A percentile compares a stretch with the other conserved stretches of the same genome.
These are phyloP conservation scores for Borovskyia barvae DNA, from an alignment of 208 protist species.

Conservation along the genomic window DNA sequence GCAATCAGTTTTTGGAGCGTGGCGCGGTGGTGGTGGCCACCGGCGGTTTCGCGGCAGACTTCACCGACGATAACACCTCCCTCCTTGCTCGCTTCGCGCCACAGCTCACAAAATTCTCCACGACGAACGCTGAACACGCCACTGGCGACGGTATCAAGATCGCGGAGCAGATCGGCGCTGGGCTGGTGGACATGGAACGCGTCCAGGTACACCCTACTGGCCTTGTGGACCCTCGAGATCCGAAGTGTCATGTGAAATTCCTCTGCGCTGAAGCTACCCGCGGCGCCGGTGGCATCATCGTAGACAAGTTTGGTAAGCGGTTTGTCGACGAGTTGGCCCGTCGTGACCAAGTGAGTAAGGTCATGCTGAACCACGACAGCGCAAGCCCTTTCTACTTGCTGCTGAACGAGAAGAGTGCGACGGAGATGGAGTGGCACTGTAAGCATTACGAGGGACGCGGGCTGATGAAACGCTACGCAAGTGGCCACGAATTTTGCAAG, in stretches of 20 bases:
- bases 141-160: conserved; percentile 84
- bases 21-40: conserved; percentile 84
- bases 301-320: conserved; percentile 42
- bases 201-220: conserved; percentile 93
- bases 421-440: conserved; percentile 74
- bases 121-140: conserved; percentile 85
- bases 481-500: conserved; percentile 42
- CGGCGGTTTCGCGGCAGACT: conserved; percentile 67
- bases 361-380: conserved; percentile 53
- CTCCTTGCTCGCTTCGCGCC: conserved; percentile 66
- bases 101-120: conserved; percentile 63
- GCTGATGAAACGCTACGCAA: conserved; percentile 62
- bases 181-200: conserved; percentile 58
- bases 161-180: conserved; percentile 49
- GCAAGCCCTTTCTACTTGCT: conserved; percentile 60
- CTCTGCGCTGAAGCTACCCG: conserved; percentile 94
- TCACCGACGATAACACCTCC: conserved; percentile 21
- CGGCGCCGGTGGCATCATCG: conserved; percentile 91
- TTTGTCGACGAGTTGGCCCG: conserved; percentile 93
- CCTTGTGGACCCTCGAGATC: conserved; percentile 90
- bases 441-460: conserved; percentile 80
- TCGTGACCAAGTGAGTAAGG: conserved; percentile 86
- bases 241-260: conserved; percentile 80
- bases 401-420: conserved; percentile 49
- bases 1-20: conserved; percentile 32